These are phyloP conservation scores for Balakata baccata DNA, from an alignment of 345 rosid genomes.

Conservation along the genomic window DNA sequence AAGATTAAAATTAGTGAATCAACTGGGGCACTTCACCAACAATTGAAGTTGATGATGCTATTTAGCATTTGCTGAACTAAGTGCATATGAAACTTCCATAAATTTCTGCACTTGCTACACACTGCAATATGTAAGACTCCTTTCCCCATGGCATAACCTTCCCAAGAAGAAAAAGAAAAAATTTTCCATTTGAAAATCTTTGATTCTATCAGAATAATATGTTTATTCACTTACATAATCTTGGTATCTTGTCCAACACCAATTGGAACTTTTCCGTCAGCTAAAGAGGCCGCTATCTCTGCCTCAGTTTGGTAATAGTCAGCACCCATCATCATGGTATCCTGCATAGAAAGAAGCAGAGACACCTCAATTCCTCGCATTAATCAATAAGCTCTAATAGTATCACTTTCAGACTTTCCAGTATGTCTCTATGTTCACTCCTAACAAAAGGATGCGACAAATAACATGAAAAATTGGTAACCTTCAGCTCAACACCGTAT, in stretches of 20 bases:
- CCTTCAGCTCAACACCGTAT: conserved; percentile 75
- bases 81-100: too few relatives aligned
- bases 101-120: too few relatives aligned
- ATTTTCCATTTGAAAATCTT: not conserved
- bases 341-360: conserved; percentile 35
- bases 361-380: too few relatives aligned
- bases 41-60: not conserved
- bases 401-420: not conserved
- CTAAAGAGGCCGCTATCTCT: conserved; percentile 55
- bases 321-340: conserved; percentile 88
- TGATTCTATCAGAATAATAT: too few relatives aligned
- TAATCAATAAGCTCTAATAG: not conserved
- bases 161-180: not conserved
- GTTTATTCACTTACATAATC: conserved; percentile 44
- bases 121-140: too few relatives aligned
- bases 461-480: conserved; percentile 8
- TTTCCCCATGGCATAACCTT: too few relatives aligned
- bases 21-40: not conserved
- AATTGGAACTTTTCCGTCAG: conserved; percentile 62
- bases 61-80: not conserved
- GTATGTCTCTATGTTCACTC: not conserved
- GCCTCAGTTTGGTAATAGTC: conserved; percentile 73
- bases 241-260: conserved; percentile 69
- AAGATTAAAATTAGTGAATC: not conserved
- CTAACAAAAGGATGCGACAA: not conserved